Conservation (phyloP, 2,329 filamentous ascomycete genomes). For the Furcasterigmium furcatum region DNA sequence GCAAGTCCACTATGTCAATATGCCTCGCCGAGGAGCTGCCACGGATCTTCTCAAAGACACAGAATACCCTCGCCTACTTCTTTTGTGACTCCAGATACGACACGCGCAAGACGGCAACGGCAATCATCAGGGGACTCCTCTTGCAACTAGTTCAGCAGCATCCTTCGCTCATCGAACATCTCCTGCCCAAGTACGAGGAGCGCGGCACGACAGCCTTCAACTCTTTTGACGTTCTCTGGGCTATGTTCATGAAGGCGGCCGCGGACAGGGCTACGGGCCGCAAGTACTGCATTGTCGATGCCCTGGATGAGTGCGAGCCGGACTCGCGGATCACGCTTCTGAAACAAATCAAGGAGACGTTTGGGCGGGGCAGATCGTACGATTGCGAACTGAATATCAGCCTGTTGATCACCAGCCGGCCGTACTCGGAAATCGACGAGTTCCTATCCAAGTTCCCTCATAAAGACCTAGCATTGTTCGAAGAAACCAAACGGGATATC, state of each 20-base stretch:
- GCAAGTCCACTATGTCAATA: too few relatives aligned
- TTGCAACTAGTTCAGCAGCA: constrained; percentile 15
- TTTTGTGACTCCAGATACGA: too few relatives aligned
- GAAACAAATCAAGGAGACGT: constrained; percentile 10
- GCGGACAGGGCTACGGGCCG: constrained; percentile 11
- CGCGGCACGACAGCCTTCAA: constrained; percentile 10
- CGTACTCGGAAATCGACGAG: constrained; percentile 10
- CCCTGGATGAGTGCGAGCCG: constrained; percentile 15
- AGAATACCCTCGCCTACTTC: too few relatives aligned
- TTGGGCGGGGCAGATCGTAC: not conserved
- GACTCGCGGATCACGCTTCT: constrained; percentile 12
- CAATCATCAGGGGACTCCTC: constrained; percentile 18
- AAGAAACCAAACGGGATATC: constrained; percentile 13
- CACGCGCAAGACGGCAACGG: too few relatives aligned
- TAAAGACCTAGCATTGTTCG: constrained; percentile 16
- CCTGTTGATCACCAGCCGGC: constrained; percentile 15
- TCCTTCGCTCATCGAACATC: constrained; percentile 10
- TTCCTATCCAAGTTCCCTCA: constrained; percentile 13
- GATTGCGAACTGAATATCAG: constrained; percentile 5
- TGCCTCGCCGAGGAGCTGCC: too few relatives aligned
- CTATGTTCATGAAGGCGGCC: constrained; percentile 10
- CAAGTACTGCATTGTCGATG: constrained; percentile 17
- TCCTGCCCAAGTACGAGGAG: constrained; percentile 15
- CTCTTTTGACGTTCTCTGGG: constrained; percentile 17
- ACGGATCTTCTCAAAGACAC: too few relatives aligned